Evolutionary conservation across 345 rosid genomes (phyloP).

Genomic region (Combretum micranthum): DNA sequence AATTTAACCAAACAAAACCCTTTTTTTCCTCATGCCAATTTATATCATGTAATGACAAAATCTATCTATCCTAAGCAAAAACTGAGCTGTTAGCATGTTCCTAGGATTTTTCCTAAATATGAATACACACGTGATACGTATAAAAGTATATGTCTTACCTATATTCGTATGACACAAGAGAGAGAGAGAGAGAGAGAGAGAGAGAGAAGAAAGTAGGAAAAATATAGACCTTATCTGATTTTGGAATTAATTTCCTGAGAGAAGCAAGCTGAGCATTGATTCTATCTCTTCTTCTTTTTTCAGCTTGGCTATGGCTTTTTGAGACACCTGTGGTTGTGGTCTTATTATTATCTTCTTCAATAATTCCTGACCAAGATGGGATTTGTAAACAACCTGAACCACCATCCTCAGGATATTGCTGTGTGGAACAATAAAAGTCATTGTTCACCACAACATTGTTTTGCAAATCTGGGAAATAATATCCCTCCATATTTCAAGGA

Average conservation of each 20-base stretch:
- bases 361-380: constrained; percentile 18
- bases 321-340: constrained; percentile 28
- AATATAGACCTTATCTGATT: constrained; percentile 72
- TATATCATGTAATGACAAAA: no score
- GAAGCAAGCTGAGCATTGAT: constrained; percentile 76
- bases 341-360: constrained; percentile 27
- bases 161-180: background rate
- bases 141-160: no score
- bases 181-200: background rate
- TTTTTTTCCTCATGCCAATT: no score
- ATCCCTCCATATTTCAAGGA: no score
- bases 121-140: no score
- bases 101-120: no score
- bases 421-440: no score
- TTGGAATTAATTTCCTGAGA: constrained; percentile 79
- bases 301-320: constrained; percentile 79
- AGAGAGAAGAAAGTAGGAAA: background rate
- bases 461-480: no score
- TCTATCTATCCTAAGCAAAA: background rate
- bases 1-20: no score
- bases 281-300: constrained; percentile 85
- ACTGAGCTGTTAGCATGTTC: background rate
- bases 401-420: no score
- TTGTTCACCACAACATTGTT: no score
- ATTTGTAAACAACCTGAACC: background rate